phyloP scores from a whole-genome alignment of 139 green algal species.

The Pleodorina starrii region DNA sequence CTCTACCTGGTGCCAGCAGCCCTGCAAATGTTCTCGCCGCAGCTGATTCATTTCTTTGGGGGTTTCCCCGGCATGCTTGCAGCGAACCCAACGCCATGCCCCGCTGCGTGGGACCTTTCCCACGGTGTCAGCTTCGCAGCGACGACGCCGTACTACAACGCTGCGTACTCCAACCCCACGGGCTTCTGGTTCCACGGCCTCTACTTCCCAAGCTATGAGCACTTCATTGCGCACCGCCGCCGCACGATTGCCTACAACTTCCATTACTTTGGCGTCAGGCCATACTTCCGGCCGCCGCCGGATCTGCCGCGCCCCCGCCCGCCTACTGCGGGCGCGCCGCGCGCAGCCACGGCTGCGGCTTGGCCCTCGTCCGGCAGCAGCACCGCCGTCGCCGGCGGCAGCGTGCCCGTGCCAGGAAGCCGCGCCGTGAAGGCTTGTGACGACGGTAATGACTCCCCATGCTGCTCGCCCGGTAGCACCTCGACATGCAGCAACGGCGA shows the following conservation, averaged over 20 bases:
- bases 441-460: neutral
- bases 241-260: conserved; percentile 24
- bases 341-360: neutral
- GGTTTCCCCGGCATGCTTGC: neutral
- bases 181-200: conserved; percentile 16
- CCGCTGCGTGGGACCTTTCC: neutral
- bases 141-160: neutral
- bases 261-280: conserved; percentile 29
- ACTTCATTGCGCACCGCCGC: conserved; percentile 20
- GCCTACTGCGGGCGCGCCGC: neutral
- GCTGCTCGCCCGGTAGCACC: conserved; percentile 9
- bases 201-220: conserved; percentile 1
- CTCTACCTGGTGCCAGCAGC: neutral
- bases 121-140: neutral
- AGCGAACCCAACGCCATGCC: neutral
- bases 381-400: no score
- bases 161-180: neutral
- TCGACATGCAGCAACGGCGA: conserved; percentile 9
- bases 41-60: neutral
- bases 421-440: neutral
- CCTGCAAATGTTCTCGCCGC: neutral
- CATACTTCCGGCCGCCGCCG: neutral
- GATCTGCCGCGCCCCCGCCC: conserved; percentile 1
- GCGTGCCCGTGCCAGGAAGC: neutral
- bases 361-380: neutral